phyloP scores from a whole-genome alignment of 2,329 filamentous ascomycete genomes.

The Chaetomium strumarium region DNA sequence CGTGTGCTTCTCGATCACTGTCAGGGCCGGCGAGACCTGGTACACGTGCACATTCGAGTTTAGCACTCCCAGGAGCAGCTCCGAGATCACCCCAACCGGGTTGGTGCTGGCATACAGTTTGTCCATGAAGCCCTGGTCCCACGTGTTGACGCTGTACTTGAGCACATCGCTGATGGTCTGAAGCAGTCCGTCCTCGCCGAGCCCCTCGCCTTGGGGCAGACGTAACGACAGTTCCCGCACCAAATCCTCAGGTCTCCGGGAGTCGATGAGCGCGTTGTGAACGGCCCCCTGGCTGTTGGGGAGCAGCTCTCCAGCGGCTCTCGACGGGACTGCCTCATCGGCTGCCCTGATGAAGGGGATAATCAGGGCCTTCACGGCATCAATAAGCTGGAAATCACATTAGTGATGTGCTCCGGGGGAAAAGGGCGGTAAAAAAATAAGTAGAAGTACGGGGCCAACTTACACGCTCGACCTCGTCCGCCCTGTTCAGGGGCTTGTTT shows the following conservation, averaged over 20 bases:
- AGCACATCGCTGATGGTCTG: conserved; percentile 65
- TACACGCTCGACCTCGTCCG: conserved; percentile 30
- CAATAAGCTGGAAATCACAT: conserved; percentile 51
- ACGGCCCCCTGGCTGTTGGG: conserved; percentile 33
- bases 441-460: conserved; percentile 2
- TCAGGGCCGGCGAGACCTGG: conserved; percentile 84
- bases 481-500: conserved; percentile 22
- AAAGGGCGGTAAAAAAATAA: background rate
- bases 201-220: conserved; percentile 50
- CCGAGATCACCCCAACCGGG: conserved; percentile 79
- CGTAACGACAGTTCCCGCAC: conserved; percentile 50
- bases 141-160: conserved; percentile 92
- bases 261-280: conserved; percentile 58
- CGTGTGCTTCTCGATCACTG: conserved; percentile 81
- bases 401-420: background rate
- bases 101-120: conserved; percentile 92
- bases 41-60: conserved; percentile 97
- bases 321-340: conserved; percentile 54
- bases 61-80: conserved; percentile 74
- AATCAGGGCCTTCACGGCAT: conserved; percentile 60
- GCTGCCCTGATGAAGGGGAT: conserved; percentile 66
- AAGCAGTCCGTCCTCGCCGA: conserved; percentile 68
- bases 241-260: conserved; percentile 53
- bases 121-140: conserved; percentile 93
- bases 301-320: conserved; percentile 46